Evolutionary conservation across 1,284 basidiomycete species (phyloP), one percentile per base, ranked within the genome.

Genomic region (Fereydounia khargensis): DNA sequence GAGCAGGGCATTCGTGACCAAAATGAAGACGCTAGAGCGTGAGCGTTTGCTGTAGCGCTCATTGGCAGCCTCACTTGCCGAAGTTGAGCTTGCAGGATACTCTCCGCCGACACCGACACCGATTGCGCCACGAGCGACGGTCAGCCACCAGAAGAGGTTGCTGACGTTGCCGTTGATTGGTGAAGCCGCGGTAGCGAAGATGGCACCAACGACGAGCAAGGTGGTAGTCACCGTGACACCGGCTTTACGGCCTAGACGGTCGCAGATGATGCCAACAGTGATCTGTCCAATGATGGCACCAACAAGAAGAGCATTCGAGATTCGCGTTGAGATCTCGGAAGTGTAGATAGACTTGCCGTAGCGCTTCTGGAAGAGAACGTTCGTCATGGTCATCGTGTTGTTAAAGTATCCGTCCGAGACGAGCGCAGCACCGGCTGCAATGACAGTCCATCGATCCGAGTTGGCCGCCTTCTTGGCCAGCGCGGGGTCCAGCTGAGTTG

Each of bases 121-220:
- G 27, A 84, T 85, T 23, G 85, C 80, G 21, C 86, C 86, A 60
- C 85, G 79, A 11, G 86, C 84, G 51, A 88, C 77, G 0, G 86
- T 86, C 55, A 88, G 77, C 75, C 85, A 86, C 87, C 87, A 89
- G 68, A 88, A 86, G 35, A 88, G 77, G 20, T 84, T 85, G 1
- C 41, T 46, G 1, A 65, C 78, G 62, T 41, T 79, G 38, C 83
- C 83, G 34, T 82, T 75, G 1, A 81, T 80, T 2, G 84, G 86
- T 61, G 84, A 81, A 11, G 87, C 84, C 4, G 84, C 86, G 2
- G 87, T 87, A 7, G 82, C 82, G 27, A 89, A 80, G 22, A 81
- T 85, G 14, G 84, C 84, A 23, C 87, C 87, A 25, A 87, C 43
- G 37, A 86, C 83, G 52, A 89, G 87, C 23, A 86, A 70, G 23